phyloP scores from a whole-genome alignment of 2,329 filamentous ascomycete genomes.

The Colletotrichum siamense region DNA sequence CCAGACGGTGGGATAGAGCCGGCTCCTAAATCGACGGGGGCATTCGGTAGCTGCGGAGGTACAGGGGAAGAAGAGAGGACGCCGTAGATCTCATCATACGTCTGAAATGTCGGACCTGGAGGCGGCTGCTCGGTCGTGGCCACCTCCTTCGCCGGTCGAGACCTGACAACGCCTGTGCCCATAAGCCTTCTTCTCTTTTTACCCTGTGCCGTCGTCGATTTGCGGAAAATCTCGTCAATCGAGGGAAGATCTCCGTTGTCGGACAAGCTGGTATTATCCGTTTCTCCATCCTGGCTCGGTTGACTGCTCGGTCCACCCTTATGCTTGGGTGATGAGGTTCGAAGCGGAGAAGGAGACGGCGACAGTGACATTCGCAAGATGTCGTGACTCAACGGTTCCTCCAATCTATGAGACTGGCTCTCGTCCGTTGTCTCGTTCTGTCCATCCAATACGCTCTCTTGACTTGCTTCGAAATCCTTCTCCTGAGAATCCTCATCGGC shows the following conservation, averaged over 20 bases:
- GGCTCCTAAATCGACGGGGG: neutral
- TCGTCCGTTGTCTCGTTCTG: slow-evolving; percentile 37
- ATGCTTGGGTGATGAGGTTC: slow-evolving; percentile 20
- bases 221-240: slow-evolving; percentile 32
- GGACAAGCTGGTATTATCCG: slow-evolving; percentile 40
- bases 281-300: slow-evolving; percentile 37
- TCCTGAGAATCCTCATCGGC: slow-evolving; percentile 52
- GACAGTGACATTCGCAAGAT: neutral
- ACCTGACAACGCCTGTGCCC: neutral
- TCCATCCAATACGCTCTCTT: slow-evolving; percentile 37
- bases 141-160: neutral
- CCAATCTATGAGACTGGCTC: slow-evolving; percentile 32
- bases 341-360: neutral
- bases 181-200: neutral
- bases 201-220: neutral
- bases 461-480: slow-evolving; percentile 57
- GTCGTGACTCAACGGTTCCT: neutral
- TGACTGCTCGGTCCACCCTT: slow-evolving; percentile 36
- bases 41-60: neutral
- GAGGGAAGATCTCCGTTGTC: slow-evolving; percentile 42
- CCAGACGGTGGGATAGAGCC: neutral
- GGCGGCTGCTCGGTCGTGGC: neutral
- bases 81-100: slow-evolving; percentile 13
- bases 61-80: neutral
- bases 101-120: slow-evolving; percentile 1